Conservation (phyloP, 345 rosid genomes). For the Moricandia arvensis region DNA sequence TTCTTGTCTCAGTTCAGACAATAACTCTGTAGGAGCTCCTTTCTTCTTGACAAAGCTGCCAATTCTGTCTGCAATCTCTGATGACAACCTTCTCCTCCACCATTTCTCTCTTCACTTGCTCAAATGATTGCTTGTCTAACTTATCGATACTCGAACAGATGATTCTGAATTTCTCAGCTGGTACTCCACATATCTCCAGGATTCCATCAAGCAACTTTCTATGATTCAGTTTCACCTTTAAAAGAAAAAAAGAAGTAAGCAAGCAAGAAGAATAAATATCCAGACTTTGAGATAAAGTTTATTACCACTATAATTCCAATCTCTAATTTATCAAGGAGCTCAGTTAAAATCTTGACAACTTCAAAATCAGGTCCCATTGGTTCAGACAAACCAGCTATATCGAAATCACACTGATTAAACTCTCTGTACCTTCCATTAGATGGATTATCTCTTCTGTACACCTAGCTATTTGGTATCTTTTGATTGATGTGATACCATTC, state of each 20-base stretch:
- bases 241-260: not conserved
- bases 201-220: constrained; percentile 90
- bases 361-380: constrained; percentile 97
- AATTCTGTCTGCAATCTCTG: constrained; percentile 71
- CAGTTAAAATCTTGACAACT: constrained; percentile 66
- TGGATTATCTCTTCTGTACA: constrained; percentile 92
- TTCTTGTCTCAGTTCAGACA: constrained; percentile 56
- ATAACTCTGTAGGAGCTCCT: constrained; percentile 63
- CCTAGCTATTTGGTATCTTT: constrained; percentile 86
- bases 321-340: constrained; percentile 70
- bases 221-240: constrained; percentile 76
- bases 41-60: constrained; percentile 75
- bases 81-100: constrained; percentile 84
- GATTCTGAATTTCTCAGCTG: constrained; percentile 84
- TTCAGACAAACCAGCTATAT: constrained; percentile 84
- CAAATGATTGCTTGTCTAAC: constrained; percentile 83
- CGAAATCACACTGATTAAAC: constrained; percentile 97
- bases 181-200: constrained; percentile 95
- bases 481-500: constrained; percentile 79
- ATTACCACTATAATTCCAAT: constrained; percentile 90
- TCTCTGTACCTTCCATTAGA: constrained; percentile 93
- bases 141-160: constrained; percentile 95
- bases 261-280: not conserved
- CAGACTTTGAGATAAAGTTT: not conserved
- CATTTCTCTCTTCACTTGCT: constrained; percentile 89